Evolutionary conservation across 1,284 basidiomycete genomes (phyloP), one percentile per base, ranked within the genome.

Genomic region (Cutaneotrichosporon sp.): DNA sequence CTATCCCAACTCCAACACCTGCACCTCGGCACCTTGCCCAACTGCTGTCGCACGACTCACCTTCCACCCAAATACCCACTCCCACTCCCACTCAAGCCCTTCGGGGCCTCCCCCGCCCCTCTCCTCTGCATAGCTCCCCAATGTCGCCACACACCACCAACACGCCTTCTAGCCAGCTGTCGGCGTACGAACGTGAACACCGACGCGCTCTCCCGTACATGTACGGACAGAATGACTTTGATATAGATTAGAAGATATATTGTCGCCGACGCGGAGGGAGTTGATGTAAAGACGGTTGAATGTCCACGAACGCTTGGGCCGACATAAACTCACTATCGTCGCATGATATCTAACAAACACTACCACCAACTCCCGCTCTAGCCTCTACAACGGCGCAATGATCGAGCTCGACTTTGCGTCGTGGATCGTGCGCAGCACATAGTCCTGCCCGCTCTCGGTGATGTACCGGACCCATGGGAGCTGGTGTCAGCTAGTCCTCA

Each of bases 391-490:
- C 1, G 77, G 78, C 30, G 75, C 73, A 52, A 80, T 77, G 57
- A 77, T 73, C 7, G 77, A 76, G 38, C 72, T 71, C 22, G 75
- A 71, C 58, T 80, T 81, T 30, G 76, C 69, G 65, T 81, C 79
- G 16, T 75, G 69, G 42, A 80, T 77, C 31, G 79, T 81, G 51
- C 79, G 70, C 32, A 81, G 67, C 9, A 83, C 75, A 76, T 97
- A 97, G 79, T 98, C 95, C 77, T 97, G 95, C 21, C 95, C 95
- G 72, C 97, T 93, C 82, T 96, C 90, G 4, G 92, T 95, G 72
- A 97, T 95, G 80, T 73, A 73, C 30, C 71, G 62, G 31, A 73
- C 72, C 72, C 72, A 73, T 16, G 72, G 65, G n/a, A 68, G 65
- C 95, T 80, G 92, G 78, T n/a, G 32, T 53, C 30, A 60, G 52